Evolutionary conservation across 768 basidiomycete species (phyloP).

Genomic region (Pisolithus marmoratus): DNA sequence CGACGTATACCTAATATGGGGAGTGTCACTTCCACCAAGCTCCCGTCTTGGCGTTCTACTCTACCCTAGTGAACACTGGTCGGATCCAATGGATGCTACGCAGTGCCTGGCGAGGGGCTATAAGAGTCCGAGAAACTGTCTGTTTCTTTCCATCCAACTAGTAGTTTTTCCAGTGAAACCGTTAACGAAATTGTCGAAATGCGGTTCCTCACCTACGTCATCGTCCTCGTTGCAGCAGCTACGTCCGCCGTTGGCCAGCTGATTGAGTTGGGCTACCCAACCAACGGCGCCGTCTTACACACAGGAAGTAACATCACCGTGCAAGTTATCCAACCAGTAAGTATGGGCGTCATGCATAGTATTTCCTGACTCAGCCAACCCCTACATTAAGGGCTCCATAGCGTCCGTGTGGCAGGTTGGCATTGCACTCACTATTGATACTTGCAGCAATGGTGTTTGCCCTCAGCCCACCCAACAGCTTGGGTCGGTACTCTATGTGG

Average conservation of each 20-base stretch:
- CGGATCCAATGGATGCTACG: too few species aligned
- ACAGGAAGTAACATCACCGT: conserved; percentile 3
- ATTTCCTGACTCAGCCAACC: background rate
- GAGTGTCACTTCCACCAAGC: too few species aligned
- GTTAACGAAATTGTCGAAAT: too few species aligned
- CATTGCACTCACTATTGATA: conserved; percentile 7
- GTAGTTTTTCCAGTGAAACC: too few species aligned
- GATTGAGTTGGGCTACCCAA: conserved; percentile 8
- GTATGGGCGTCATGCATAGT: background rate
- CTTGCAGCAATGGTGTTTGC: conserved; percentile 4
- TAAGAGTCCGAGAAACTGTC: too few species aligned
- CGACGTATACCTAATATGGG: too few species aligned
- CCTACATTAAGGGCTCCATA: conserved; percentile 4
- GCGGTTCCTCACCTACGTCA: background rate
- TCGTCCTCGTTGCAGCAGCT: background rate
- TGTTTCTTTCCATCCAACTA: too few species aligned
- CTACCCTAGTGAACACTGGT: too few species aligned
- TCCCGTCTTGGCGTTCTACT: too few species aligned
- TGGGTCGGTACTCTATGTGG: conserved; percentile 6
- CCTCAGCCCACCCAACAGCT: conserved; percentile 5
- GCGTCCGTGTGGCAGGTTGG: conserved; percentile 12
- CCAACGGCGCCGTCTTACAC: conserved; percentile 2
- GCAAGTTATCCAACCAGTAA: conserved; percentile 7
- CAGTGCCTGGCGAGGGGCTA: too few species aligned
- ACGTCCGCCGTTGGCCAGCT: conserved; percentile 1